Conservation (phyloP, 352 stramenopile genomes). For the Globisporangium alternatum region DNA sequence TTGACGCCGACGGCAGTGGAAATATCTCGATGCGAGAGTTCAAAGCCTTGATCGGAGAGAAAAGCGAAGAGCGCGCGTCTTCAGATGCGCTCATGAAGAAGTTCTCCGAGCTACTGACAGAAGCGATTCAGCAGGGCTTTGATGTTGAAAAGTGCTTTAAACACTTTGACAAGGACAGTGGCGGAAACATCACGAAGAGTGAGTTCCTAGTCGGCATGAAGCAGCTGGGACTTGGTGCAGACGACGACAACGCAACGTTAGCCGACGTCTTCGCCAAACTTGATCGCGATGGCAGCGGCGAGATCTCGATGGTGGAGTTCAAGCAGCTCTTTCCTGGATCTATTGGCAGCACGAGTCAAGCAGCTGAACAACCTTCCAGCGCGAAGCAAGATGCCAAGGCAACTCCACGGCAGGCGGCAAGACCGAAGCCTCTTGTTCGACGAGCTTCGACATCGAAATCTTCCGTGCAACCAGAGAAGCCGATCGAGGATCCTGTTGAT, state of each 20-base stretch:
- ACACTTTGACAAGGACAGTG: conserved; percentile 86
- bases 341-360: not conserved
- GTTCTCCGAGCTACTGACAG: conserved; percentile 41
- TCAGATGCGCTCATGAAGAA: conserved; percentile 26
- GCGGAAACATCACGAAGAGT: conserved; percentile 49
- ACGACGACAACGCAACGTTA: conserved; percentile 28
- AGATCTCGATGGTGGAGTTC: conserved; percentile 66
- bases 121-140: conserved; percentile 44
- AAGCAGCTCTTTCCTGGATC: conserved; percentile 40
- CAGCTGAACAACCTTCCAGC: not conserved
- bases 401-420: not conserved
- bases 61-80: not conserved
- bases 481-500: not conserved
- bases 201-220: conserved; percentile 62
- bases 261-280: conserved; percentile 42
- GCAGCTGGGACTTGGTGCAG: conserved; percentile 41
- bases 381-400: not conserved
- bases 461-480: not conserved
- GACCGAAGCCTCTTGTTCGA: not conserved
- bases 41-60: conserved; percentile 29
- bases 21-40: conserved; percentile 67
- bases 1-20: conserved; percentile 51
- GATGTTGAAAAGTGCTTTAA: conserved; percentile 57
- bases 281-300: conserved; percentile 60
- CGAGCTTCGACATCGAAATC: not conserved